These are phyloP conservation scores for Eutrema salsugineum DNA, from an alignment of 441 rosid species.

Conservation along the genomic window DNA sequence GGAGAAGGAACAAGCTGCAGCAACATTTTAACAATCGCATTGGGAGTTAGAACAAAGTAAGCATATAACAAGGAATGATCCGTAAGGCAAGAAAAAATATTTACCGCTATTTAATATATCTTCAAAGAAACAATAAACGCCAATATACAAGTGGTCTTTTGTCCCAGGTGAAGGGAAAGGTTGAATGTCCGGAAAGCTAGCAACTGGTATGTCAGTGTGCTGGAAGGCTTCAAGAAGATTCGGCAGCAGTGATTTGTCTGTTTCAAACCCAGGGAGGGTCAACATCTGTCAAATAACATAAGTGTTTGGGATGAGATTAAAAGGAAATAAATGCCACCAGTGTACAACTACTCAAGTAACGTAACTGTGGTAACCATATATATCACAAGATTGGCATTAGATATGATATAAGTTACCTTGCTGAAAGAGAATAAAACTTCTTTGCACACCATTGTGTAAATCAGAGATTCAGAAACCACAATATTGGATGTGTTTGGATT, in stretches of 20 bases:
- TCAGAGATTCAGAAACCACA: slow-evolving; percentile 48
- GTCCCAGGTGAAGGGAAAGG: slow-evolving; percentile 57
- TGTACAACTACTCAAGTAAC: background rate
- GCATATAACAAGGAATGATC: background rate
- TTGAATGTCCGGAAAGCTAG: slow-evolving; percentile 36
- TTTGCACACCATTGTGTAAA: slow-evolving; percentile 48
- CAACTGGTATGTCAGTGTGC: slow-evolving; percentile 37
- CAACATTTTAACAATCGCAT: slow-evolving; percentile 2
- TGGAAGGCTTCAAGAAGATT: slow-evolving; percentile 72
- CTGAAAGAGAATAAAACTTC: slow-evolving; percentile 66
- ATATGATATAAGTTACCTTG: slow-evolving; percentile 44
- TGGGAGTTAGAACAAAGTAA: slow-evolving; percentile 4
- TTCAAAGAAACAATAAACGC: slow-evolving; percentile 66
- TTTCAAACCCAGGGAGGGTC: slow-evolving; percentile 50
- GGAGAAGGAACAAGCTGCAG: slow-evolving; percentile 81
- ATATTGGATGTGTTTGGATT: slow-evolving; percentile 48
- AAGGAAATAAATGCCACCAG: background rate
- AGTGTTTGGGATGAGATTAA: slow-evolving; percentile 9
- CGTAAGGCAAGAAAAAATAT: slow-evolving; percentile 1
- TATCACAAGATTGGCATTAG: background rate
- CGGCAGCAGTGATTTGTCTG: slow-evolving; percentile 44
- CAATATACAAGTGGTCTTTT: slow-evolving; percentile 56
- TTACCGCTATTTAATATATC: slow-evolving; percentile 58
- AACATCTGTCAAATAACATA: slow-evolving; percentile 47
- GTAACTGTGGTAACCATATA: background rate